Evolutionary conservation across 2,329 filamentous ascomycete genomes (phyloP), one percentile per base, ranked within the genome.

Genomic region (Alternaria consortialis): DNA sequence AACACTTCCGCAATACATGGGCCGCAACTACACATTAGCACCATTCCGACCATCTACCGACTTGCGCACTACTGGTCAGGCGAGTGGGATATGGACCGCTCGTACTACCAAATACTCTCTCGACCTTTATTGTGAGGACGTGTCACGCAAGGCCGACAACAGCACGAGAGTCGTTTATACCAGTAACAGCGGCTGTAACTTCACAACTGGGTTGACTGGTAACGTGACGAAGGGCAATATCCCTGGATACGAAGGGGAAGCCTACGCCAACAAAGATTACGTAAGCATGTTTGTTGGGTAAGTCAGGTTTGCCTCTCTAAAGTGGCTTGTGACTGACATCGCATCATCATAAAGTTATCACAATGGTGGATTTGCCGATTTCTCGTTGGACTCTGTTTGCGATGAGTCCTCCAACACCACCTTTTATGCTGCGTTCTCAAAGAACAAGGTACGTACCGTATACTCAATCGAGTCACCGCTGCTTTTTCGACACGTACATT

Each of bases 1-100:
- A 15, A 70, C 71, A 0, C 67, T 81, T 0, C 84, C 84, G 0
- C 34, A 72, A 0, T 88, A 82, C 53, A 86, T 82, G 32, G 80
- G 81, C 0, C 29, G 72, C 0, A 70, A 84, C 0, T 84, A 80
- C 25, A 79, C 80, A 0, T 53, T 85, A 0, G 72, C 82, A 0
- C 84, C 85, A 0, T 86, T 86, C 47, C 65, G 70, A 1, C 64
- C 76, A 20, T 20, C 20, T 20, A 20, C 20, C 20, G 20, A 20
- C 20, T 20, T 20, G 20, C 20, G 2, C 20, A 20, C 20, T 20
- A 20, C 20, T 20, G 20, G 20, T 20, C 20, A 20, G 20, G 20
- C 20, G 20, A 20, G 20, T 20, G 20, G 20, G 20, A 20, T 20
- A 20, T 20, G 20, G 20, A 20, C 20, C 20, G 2, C 20, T 20